Evolutionary conservation across 768 basidiomycete genomes (phyloP), one percentile per base, ranked within the genome.

Genomic region (Suillus weaverae): DNA sequence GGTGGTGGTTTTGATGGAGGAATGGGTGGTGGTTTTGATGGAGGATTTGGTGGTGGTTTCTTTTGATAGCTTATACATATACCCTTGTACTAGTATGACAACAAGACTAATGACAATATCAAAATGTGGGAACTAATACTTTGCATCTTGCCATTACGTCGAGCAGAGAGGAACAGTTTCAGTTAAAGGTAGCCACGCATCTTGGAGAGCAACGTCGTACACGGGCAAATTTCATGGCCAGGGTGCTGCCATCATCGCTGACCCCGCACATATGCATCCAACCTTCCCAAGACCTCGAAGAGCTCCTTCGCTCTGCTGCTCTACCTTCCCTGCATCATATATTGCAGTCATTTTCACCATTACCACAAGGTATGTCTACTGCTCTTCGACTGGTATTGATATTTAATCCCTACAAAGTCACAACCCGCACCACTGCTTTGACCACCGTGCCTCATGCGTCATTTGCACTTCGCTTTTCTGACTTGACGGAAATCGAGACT

Each of bases 341-440:
- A 63, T 81, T 94, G 35, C 92, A 94, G 73, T 92, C 91, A 3
- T 94, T 94, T 70, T 91, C 91, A 3, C 93, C 93, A 13, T 79
- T 94, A 60, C 88, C 91, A 0, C 87, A 92, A 82, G 90, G 92
- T 91, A 74, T 57, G 76, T 73, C 30, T n/a, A 22, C 8, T 38
- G 35, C 32, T 62, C 57, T 48, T 38, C n/a, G 18, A 18, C 20
- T 68, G 53, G 50, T 55, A 60, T 60, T 32, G 10, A 57, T 55
- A 35, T 53, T 39, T 22, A 55, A 39, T 65, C 57, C 59, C 64
- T 48, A 48, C 46, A n/a, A 68, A 95, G 93, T 95, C 41, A 90
- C 86, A 18, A 91, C 92, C 4, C 84, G 93, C 33, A 94, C 93
- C 7, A 91, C 89, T 3, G 75, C 90, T 4, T 80, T 94, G 36